Percentiles rank a stretch among this genome's conserved stretches.
These are phyloP conservation scores for Aspergillus thermomutatus DNA, from an alignment of 2,329 filamentous ascomycete species.

Conservation along the genomic window DNA sequence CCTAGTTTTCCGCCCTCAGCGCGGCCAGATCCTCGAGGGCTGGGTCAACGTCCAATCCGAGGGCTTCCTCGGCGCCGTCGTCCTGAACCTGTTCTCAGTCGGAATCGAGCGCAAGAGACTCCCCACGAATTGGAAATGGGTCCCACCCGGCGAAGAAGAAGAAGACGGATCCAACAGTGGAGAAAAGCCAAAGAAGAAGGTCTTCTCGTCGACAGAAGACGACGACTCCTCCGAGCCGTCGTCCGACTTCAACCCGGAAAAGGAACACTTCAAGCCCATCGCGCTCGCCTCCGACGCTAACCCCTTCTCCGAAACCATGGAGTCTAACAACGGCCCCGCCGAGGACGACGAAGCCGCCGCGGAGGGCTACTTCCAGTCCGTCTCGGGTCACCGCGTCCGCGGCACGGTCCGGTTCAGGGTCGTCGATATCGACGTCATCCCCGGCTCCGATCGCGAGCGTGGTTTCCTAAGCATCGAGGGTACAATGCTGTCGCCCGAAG, in stretches of 20 bases:
- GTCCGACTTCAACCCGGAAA: constrained; percentile 32
- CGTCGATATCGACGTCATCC: constrained; percentile 71
- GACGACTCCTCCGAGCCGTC: constrained; percentile 26
- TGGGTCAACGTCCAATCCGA: constrained; percentile 82
- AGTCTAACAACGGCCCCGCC: constrained; percentile 27
- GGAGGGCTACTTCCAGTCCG: constrained; percentile 74
- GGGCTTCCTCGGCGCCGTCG: constrained; percentile 82
- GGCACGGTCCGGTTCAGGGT: constrained; percentile 74
- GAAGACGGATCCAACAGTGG: constrained; percentile 12
- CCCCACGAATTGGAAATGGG: constrained; percentile 77
- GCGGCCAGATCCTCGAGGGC: constrained; percentile 73
- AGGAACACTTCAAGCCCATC: constrained; percentile 40
- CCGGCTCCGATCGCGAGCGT: constrained; percentile 66
- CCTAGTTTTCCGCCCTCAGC: constrained; percentile 73
- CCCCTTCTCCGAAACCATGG: constrained; percentile 19
- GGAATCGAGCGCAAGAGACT: constrained; percentile 75
- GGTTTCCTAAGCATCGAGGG: constrained; percentile 84
- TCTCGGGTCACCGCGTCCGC: constrained; percentile 63
- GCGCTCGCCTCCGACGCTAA: constrained; percentile 31
- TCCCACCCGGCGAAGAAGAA: constrained; percentile 52
- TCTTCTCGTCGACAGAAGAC: constrained; percentile 18
- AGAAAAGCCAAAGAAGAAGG: constrained; percentile 10
- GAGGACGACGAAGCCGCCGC: constrained; percentile 54
- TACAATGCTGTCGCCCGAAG: constrained; percentile 70
- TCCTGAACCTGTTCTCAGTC: constrained; percentile 89